Base-by-base conservation (phyloP, 805 yeast species). In the Candida koratica region DNA sequence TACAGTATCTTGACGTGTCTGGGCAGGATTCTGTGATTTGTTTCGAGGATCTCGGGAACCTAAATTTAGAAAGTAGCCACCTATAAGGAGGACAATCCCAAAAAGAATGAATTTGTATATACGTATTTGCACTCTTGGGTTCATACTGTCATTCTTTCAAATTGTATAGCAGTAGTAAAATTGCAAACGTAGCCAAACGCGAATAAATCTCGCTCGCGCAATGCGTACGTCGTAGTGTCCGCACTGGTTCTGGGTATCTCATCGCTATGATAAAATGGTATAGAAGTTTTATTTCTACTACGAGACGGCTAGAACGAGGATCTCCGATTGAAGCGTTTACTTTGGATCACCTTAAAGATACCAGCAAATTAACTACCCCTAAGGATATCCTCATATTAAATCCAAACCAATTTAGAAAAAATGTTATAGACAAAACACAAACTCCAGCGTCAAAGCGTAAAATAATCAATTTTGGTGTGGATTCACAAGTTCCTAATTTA, bases 51-150 rank as follows among this genome's bases (percentile, higher is more conserved):
- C 10, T 20, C 10, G 7, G 7, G 23, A 20, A 8, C 67, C 69
- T 36, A 53, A 47, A 19, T 67, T 54, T 31, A 62, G 59, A 25
- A 62, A 53, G 38, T 46, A 62, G 6, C 66, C 67, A 44, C 67
- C 60, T 23, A 47, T 48, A 31, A 62, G 53, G 39, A 62, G 51
- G 17, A 61, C 44, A 12, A 58, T 45, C 19, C 67, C 69, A 41
- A 62, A 61, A 11, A 61, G 40, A 31, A 57, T 64, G 42, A 62
- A 61, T 37, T 66, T 48, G 23, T 57, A 46, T 34, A 61, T 47
- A 40, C 67, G 57, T 37, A 67, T 63, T 38, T 62, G 59, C 8
- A 66, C 58, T 47, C 66, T 52, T 19, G 58, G 24, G 13, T 18
- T 29, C 17, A 29, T 29, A 5, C 6, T n/a, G n/a, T n/a, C n/a